These are phyloP conservation scores for Backusella mclennaniae DNA, from an alignment of 192 early-diverging fungal genomes.

Conservation along the genomic window DNA sequence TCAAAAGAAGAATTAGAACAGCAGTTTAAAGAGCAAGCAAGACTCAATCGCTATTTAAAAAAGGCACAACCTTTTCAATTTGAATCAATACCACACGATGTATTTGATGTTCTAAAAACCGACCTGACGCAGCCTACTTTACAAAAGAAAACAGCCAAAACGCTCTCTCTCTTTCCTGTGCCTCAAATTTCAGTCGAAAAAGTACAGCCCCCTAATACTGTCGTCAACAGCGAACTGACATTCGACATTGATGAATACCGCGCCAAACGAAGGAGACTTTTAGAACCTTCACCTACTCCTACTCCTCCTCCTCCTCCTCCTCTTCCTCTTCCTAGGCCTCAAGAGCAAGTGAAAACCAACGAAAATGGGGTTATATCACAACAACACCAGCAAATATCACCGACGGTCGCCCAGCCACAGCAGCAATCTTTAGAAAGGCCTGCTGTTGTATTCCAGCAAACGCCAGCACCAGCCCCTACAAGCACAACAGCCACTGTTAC, in stretches of 20 bases:
- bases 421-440: neutral
- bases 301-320: neutral
- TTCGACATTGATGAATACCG: neutral
- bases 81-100: neutral
- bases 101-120: neutral
- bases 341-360: neutral
- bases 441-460: neutral
- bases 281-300: neutral
- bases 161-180: neutral
- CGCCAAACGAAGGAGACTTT: neutral
- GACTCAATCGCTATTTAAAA: neutral
- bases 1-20: neutral
- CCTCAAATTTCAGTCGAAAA: neutral
- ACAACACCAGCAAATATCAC: neutral
- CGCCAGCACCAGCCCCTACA: neutral
- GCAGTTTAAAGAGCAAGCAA: neutral
- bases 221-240: neutral
- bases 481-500: too few relatives aligned
- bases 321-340: neutral
- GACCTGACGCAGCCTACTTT: neutral
- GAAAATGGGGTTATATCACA: neutral
- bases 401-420: neutral
- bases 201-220: neutral
- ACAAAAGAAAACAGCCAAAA: neutral
- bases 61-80: neutral